Evolutionary conservation across 768 basidiomycete genomes (phyloP), one percentile per base, ranked within the genome.

Genomic region (Naematelia aurantialba): DNA sequence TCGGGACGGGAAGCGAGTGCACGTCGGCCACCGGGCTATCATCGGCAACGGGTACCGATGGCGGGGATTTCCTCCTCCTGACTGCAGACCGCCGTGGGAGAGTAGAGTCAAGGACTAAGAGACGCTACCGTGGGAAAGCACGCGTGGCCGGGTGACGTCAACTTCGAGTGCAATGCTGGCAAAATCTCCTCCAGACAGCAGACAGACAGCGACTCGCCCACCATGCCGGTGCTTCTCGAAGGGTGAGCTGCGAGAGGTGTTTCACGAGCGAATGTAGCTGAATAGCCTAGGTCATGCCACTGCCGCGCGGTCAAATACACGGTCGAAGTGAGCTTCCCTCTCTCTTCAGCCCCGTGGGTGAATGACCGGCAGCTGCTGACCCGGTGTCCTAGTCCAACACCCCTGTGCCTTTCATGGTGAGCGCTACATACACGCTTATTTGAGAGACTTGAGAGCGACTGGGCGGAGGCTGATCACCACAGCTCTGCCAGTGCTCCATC

Each of bases 401-500:
- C 5, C 76, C 76, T 0, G 74, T 75, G 0, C 76, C 76, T 2
- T 77, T 70, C 56, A 65, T 67, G 45, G 68, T 69, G 21, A 63
- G 66, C 27, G 5, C 24, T 13, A 27, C 11, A 13, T 45, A 13
- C n/a, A 47, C 25, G 10, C 3, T 30, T 49, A 5, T 21, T 19
- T 13, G 11, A 45, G 12, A 51, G 49, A 17, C 34, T 39, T 39
- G 8, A 39, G 17, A 8, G 17, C 29, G 22, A 14, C 56, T 4
- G 1, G 50, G 19, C 25, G 19, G 2, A 14, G 29, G n/a, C n/a
- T n/a, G n/a, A n/a, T 17, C n/a, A 14, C 22, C 22, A 11, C 49
- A 69, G 68, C n/a, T 70, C 14, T 76, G 74, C 49, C 68, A 68
- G 61, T 77, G 76, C 44, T 70, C 72, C 30, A 75, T 77, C 60